Conservation (phyloP, 164 flowering plant genomes). For the Platanus orientalis region DNA sequence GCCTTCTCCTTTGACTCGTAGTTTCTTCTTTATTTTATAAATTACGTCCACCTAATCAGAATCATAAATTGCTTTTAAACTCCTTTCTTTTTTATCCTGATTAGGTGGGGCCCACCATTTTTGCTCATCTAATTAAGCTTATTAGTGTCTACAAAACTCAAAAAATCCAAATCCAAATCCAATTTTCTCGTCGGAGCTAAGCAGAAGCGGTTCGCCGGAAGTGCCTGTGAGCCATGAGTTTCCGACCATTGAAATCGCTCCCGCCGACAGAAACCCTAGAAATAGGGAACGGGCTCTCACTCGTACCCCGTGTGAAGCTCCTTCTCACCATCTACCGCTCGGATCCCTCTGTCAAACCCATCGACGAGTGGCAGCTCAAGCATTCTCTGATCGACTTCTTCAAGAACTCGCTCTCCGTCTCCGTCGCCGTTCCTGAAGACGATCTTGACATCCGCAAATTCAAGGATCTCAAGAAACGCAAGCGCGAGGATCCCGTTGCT, state of each 20-base stretch:
- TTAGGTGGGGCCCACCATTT: too few species aligned
- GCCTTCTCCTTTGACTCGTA: too few species aligned
- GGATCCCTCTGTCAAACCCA: slow-evolving; percentile 51
- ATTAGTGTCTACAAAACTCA: too few species aligned
- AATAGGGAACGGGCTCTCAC: slow-evolving; percentile 56
- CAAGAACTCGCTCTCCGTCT: slow-evolving; percentile 35
- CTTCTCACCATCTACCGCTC: slow-evolving; percentile 56
- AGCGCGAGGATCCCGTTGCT: slow-evolving; percentile 81
- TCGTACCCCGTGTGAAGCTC: slow-evolving; percentile 65
- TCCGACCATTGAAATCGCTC: slow-evolving; percentile 26
- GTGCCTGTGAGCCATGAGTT: too few species aligned
- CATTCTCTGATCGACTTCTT: slow-evolving; percentile 63
- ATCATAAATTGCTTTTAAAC: too few species aligned
- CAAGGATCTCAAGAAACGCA: slow-evolving; percentile 75
- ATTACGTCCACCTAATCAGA: too few species aligned
- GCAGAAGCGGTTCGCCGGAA: too few species aligned
- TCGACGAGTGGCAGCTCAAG: slow-evolving; percentile 84
- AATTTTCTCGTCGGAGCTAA: too few species aligned
- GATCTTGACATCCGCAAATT: slow-evolving; percentile 45
- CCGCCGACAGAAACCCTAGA: slow-evolving; percentile 62
- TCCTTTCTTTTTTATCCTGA: too few species aligned
- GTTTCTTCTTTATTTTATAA: too few species aligned
- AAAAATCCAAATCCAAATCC: too few species aligned
- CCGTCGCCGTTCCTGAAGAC: slow-evolving; percentile 51
- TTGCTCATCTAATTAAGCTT: too few species aligned